Conservation (phyloP, 2,329 filamentous ascomycete species). For the Venturia pyrina region DNA sequence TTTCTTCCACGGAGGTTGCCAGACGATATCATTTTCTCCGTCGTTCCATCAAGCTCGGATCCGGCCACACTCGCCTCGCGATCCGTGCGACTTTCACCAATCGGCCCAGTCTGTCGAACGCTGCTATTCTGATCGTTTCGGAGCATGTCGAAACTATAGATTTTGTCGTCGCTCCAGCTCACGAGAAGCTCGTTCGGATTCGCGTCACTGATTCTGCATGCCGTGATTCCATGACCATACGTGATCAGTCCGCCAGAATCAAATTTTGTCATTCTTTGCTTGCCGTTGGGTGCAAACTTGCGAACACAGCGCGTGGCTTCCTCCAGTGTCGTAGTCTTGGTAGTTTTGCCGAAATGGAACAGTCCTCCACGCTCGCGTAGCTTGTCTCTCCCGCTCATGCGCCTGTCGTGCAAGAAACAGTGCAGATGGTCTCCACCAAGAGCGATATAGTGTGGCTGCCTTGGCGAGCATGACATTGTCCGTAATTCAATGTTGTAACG, state of each 20-base stretch:
- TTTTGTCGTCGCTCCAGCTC: slow-evolving; percentile 58
- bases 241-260: slow-evolving; percentile 36
- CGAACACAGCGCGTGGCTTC: slow-evolving; percentile 56
- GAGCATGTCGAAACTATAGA: slow-evolving; percentile 56
- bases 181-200: slow-evolving; percentile 58
- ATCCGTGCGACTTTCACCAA: not conserved
- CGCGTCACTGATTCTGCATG: slow-evolving; percentile 60
- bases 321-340: slow-evolving; percentile 44
- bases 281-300: slow-evolving; percentile 54
- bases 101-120: not conserved
- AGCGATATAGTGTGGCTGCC: slow-evolving; percentile 60
- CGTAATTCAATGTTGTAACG: slow-evolving; percentile 54
- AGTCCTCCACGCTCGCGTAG: slow-evolving; percentile 43
- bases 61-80: not conserved
- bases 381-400: slow-evolving; percentile 54
- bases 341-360: slow-evolving; percentile 28
- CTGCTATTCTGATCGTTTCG: slow-evolving; percentile 36
- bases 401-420: slow-evolving; percentile 58
- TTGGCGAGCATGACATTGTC: slow-evolving; percentile 57
- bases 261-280: slow-evolving; percentile 39
- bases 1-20: not conserved
- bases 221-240: slow-evolving; percentile 46
- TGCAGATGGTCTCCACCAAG: slow-evolving; percentile 59
- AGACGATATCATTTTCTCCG: not conserved
- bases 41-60: not conserved